Conservation (phyloP, 495 filamentous ascomycete genomes). For the Filosporella fistucella region DNA sequence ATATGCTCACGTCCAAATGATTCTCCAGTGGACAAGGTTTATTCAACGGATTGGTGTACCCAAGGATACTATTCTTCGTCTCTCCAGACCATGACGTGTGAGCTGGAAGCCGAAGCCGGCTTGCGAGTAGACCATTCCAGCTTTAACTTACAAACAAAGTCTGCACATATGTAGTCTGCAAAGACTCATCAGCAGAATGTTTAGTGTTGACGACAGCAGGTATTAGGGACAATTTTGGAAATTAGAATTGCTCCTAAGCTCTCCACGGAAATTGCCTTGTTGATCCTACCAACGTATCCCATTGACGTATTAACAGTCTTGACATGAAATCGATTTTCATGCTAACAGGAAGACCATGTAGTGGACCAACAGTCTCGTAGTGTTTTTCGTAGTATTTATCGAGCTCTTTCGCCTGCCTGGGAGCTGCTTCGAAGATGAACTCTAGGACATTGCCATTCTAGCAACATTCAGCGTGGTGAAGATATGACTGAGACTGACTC, state of each 20-base stretch:
- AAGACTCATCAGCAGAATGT: background rate
- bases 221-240: background rate
- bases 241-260: background rate
- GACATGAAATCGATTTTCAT: slow-evolving; percentile 46
- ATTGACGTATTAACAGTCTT: slow-evolving; percentile 1
- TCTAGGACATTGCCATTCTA: slow-evolving; percentile 54
- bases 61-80: background rate
- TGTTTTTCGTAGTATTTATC: slow-evolving; percentile 42
- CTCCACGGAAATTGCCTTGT: slow-evolving; percentile 1
- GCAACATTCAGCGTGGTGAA: background rate
- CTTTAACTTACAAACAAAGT: background rate
- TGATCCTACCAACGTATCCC: slow-evolving; percentile 24
- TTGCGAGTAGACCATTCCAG: background rate
- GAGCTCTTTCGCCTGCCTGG: slow-evolving; percentile 48
- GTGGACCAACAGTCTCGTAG: slow-evolving; percentile 18
- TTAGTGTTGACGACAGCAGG: background rate
- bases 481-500: slow-evolving; percentile 17
- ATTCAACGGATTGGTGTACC: background rate
- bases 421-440: slow-evolving; percentile 54
- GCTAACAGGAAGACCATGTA: slow-evolving; percentile 49
- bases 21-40: background rate
- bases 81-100: background rate
- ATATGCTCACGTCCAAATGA: background rate
- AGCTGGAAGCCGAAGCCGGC: too few relatives aligned
- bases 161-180: background rate